A percentile compares a stretch with the other conserved stretches of the same genome.
Conservation (phyloP, 1,284 basidiomycete genomes). For the Phaffia rhodozyma region DNA sequence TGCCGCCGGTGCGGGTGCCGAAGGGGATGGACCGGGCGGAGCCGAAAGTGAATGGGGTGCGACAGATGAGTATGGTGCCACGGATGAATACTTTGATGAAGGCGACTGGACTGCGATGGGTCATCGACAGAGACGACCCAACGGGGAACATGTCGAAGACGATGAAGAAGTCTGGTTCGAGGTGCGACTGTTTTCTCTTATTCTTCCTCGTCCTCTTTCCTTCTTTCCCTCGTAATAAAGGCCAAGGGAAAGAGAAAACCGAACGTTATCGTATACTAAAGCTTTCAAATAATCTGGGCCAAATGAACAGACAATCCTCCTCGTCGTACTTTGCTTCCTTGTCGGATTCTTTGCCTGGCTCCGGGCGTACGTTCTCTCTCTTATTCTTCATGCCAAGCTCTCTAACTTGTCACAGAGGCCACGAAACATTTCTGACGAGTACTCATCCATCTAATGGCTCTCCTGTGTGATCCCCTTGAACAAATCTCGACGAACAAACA, state of each 20-base stretch:
- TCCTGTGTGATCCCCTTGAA: too few species aligned
- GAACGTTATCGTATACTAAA: too few species aligned
- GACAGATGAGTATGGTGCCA: neutral
- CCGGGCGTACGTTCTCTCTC: neutral
- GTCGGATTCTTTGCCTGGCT: constrained; percentile 16
- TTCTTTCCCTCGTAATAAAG: neutral
- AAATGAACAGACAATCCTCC: neutral
- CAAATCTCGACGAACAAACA: too few species aligned
- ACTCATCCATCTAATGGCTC: too few species aligned
- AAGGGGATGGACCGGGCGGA: neutral
- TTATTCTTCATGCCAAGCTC: too few species aligned
- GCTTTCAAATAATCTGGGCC: too few species aligned
- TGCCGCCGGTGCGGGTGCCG: neutral
- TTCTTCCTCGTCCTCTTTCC: neutral
- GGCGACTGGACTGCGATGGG: constrained; percentile 4
- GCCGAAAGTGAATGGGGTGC: neutral
- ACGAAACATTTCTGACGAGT: too few species aligned
- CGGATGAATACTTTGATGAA: constrained; percentile 9
- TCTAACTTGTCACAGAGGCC: too few species aligned
- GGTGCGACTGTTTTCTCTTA: neutral
- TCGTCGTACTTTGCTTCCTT: constrained; percentile 5
- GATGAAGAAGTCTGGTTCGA: constrained; percentile 13
- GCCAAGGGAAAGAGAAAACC: neutral
- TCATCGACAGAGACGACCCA: neutral
- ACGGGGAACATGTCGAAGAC: neutral